These are phyloP conservation scores for Cytospora mali DNA, from an alignment of 2,329 filamentous ascomycete genomes.

Conservation along the genomic window DNA sequence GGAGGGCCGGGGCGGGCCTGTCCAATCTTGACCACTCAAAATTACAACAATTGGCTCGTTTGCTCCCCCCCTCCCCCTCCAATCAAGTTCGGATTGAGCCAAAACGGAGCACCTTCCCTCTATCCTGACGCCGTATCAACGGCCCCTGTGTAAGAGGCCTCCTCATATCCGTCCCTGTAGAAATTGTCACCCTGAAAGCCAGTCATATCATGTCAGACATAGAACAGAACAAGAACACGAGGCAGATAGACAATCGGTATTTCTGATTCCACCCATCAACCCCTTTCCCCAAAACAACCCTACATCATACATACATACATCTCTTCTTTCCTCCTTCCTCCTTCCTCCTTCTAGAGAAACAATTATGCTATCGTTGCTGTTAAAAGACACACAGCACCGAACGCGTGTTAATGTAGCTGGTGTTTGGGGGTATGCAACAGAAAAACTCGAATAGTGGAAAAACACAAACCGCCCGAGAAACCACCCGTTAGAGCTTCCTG, in stretches of 20 bases:
- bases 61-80: too few relatives aligned
- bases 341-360: background rate
- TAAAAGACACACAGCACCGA: conserved; percentile 12
- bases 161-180: too few relatives aligned
- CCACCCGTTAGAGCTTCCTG: background rate
- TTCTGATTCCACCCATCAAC: conserved; percentile 13
- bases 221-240: background rate
- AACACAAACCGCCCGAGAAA: background rate
- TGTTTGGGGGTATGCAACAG: conserved; percentile 20
- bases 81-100: too few relatives aligned
- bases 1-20: too few relatives aligned
- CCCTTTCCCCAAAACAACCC: conserved; percentile 7
- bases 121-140: too few relatives aligned
- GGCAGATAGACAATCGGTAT: conserved; percentile 13
- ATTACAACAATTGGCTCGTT: too few relatives aligned
- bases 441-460: conserved; percentile 1
- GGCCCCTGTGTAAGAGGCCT: too few relatives aligned
- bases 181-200: background rate
- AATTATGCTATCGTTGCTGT: conserved; percentile 17
- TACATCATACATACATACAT: conserved; percentile 16
- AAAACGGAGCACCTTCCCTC: too few relatives aligned
- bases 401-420: conserved; percentile 4
- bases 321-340: conserved; percentile 8
- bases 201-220: background rate
- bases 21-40: too few relatives aligned